A percentile compares a stretch with the other conserved stretches of the same genome.
phyloP scores from a whole-genome alignment of 768 basidiomycete genomes.

The Leucocoprinus leucothites region DNA sequence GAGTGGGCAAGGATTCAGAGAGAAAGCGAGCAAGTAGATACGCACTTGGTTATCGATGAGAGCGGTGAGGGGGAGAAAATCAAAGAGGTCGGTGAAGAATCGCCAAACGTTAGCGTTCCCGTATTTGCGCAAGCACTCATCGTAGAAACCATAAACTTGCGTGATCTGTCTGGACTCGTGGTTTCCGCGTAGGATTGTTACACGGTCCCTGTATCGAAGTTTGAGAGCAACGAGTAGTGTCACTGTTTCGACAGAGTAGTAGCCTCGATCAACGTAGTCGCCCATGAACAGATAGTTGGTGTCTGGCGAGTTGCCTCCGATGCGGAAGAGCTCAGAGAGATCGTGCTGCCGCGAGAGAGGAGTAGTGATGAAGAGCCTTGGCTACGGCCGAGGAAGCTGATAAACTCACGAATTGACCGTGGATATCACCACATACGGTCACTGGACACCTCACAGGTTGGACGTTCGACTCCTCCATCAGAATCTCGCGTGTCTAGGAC shows the following conservation, averaged over 20 bases:
- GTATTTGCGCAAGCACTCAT: conserved; percentile 99
- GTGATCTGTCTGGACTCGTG: conserved; percentile 99
- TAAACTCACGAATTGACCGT: conserved; percentile 95
- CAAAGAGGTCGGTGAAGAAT: conserved; percentile 98
- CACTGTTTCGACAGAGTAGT: conserved; percentile 99
- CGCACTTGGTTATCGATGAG: conserved; percentile 98
- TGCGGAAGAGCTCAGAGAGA: conserved; percentile 97
- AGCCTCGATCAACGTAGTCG: conserved; percentile 98
- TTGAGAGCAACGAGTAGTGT: conserved; percentile 96
- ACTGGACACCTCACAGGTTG: conserved; percentile 98
- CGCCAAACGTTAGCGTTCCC: conserved; percentile 99
- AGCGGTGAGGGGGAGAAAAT: conserved; percentile 95
- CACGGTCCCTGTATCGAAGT: conserved; percentile 95
- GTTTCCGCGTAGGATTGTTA: conserved; percentile 97
- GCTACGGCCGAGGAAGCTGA: conserved; percentile 8
- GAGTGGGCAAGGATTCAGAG: conserved; percentile 4
- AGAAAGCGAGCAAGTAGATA: conserved; percentile 18
- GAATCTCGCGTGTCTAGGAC: conserved; percentile 88
- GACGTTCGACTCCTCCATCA: conserved; percentile 99
- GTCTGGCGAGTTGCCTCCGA: conserved; percentile 97
- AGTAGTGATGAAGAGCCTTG: background rate
- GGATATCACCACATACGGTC: conserved; percentile 99
- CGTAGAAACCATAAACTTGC: conserved; percentile 99
- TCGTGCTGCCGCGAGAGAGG: conserved; percentile 69
- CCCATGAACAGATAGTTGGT: conserved; percentile 99